Conservation (phyloP, 352 stramenopile genomes). For the Globisporangium iwayamae region DNA sequence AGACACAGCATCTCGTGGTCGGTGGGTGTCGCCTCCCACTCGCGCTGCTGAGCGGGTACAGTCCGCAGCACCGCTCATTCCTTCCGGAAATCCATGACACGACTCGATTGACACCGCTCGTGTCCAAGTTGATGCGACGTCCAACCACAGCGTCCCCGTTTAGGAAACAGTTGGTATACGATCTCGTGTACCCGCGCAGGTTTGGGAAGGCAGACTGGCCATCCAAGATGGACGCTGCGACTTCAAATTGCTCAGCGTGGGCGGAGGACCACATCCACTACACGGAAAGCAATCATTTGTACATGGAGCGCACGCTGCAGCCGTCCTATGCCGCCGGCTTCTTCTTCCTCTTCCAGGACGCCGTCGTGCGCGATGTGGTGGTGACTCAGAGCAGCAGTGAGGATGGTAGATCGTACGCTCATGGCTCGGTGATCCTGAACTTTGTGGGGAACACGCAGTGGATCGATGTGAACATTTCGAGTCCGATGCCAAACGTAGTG, state of each 20-base stretch:
- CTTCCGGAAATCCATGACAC: not conserved
- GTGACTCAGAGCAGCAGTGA: not conserved
- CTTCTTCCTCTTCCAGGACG: constrained; percentile 38
- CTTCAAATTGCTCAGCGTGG: not conserved
- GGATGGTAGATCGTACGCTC: not conserved
- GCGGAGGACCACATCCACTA: constrained; percentile 11
- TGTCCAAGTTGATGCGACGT: constrained; percentile 5
- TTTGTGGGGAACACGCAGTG: constrained; percentile 6
- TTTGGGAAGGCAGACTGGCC: constrained; percentile 1
- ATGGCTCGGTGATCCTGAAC: not conserved
- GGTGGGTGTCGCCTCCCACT: not conserved
- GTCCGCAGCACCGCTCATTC: not conserved
- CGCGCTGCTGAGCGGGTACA: not conserved
- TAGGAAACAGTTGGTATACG: not conserved
- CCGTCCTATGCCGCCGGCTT: constrained; percentile 26
- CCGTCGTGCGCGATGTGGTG: constrained; percentile 3
- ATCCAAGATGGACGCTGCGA: not conserved
- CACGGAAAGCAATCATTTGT: constrained; percentile 31
- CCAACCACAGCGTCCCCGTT: not conserved
- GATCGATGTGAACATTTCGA: constrained; percentile 12
- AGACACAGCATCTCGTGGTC: not conserved
- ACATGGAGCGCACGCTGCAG: constrained; percentile 34
- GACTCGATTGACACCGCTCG: constrained; percentile 4
- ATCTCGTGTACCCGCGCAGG: not conserved
- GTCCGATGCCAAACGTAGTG: constrained; percentile 3